Base-by-base conservation (phyloP, 768 basidiomycete species). In the Boletus sp. region DNA sequence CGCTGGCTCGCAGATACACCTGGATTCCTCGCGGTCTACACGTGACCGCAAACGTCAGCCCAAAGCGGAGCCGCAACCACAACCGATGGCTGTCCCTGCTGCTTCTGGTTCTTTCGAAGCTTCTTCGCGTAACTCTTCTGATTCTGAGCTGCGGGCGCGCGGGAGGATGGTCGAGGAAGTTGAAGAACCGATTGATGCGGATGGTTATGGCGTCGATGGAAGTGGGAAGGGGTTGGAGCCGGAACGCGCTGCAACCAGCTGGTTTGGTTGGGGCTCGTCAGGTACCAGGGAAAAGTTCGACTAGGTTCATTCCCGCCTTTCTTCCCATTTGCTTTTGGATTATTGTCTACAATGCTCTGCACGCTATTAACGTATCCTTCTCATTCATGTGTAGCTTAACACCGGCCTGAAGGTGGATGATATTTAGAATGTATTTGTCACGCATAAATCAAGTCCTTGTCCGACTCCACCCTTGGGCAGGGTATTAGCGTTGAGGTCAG, bases 121-220 rank as follows among this genome's bases (percentile, higher is more conserved):
- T 28, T 67, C 68, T 20, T 77, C 77, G 35, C 69, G 76, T 32
- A 62, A 59, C 28, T 74, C 80, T 44, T 81, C 81, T 18, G 67
- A 73, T 47, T 74, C 77, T 7, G 77, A 77, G 32, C 47, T 78
- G 7, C 76, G 83, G 40, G 80, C 79, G 64, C 77, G 83, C 11
- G 74, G 74, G 17, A 78, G 78, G 29, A 75, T 57, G 65, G 87
- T 86, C 59, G 89, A 90, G 62, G 86, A 90, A 72, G 80, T 85
- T 2, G 83, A 86, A 57, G 83, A 85, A n/a, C 82, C 83, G 41
- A 86, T 84, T 54, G 88, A 90, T 60, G 79, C 77, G 14, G 89
- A 90, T 58, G 85, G 83, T 7, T 82, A 88, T 54, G 81, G 84
- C 52, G 74, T 74, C 10, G 64, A 61, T 33, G 66, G 50, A 8